These are phyloP conservation scores for Halenospora varia DNA, from an alignment of 495 filamentous ascomycete genomes.

Conservation along the genomic window DNA sequence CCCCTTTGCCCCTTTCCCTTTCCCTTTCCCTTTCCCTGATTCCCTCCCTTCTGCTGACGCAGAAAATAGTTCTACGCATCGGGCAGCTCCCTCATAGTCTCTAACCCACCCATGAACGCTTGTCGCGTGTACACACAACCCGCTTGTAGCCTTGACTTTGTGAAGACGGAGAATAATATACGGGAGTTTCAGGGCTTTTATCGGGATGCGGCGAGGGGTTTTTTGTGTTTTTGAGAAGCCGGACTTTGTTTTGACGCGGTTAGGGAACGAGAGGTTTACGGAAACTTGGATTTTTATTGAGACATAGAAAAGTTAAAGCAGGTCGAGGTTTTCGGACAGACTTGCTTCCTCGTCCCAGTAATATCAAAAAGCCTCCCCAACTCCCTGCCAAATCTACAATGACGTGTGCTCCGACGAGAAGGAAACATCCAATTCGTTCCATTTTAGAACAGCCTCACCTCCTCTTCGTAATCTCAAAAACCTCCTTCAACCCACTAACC, in stretches of 20 bases:
- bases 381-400: too few relatives aligned
- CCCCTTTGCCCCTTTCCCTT: too few relatives aligned
- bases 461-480: conserved; percentile 51
- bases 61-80: not conserved
- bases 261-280: too few relatives aligned
- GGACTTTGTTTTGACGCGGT: too few relatives aligned
- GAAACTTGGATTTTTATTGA: too few relatives aligned
- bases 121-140: not conserved
- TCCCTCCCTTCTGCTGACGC: not conserved
- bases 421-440: not conserved
- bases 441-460: not conserved
- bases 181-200: not conserved
- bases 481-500: conserved; percentile 49
- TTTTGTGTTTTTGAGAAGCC: too few relatives aligned
- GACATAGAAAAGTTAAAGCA: too few relatives aligned
- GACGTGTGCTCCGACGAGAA: too few relatives aligned
- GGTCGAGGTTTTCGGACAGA: too few relatives aligned
- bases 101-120: not conserved
- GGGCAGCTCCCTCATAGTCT: not conserved
- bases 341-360: too few relatives aligned
- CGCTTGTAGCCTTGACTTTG: not conserved
- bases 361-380: too few relatives aligned
- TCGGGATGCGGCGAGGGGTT: not conserved
- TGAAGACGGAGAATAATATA: not conserved
- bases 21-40: not conserved